Evolutionary conservation across 2,329 filamentous ascomycete genomes (phyloP).

Genomic region (Geosmithia morbida): DNA sequence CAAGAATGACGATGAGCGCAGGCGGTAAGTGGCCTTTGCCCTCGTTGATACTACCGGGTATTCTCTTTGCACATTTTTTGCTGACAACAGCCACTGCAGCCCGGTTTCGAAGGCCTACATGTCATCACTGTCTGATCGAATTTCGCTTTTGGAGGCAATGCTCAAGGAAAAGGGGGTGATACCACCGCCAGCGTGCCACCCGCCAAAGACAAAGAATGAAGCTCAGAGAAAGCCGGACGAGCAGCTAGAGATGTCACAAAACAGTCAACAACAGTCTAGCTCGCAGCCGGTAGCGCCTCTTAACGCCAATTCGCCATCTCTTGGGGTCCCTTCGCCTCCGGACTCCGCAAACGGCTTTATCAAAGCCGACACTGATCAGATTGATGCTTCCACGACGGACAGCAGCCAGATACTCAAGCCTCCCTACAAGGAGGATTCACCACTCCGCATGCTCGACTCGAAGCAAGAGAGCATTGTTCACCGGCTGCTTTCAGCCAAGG

Average conservation of each 20-base stretch:
- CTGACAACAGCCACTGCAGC: constrained; percentile 12
- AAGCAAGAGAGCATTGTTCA: constrained; percentile 32
- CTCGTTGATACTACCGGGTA: no score
- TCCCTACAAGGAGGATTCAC: constrained; percentile 13
- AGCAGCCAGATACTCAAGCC: constrained; percentile 8
- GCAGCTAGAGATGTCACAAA: constrained; percentile 2
- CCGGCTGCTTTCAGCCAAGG: constrained; percentile 30
- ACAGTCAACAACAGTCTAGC: constrained; percentile 4
- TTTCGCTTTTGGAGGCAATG: constrained; percentile 34
- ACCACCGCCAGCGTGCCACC: constrained; percentile 34
- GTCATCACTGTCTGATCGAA: constrained; percentile 38
- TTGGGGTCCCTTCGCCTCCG: constrained; percentile 14
- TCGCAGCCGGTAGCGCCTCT: background rate
- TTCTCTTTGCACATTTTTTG: background rate
- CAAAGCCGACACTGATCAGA: constrained; percentile 11
- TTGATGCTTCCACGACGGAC: constrained; percentile 6
- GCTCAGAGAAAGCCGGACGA: constrained; percentile 12
- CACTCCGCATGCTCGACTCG: constrained; percentile 20
- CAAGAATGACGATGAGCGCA: constrained; percentile 41
- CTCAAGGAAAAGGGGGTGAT: constrained; percentile 32
- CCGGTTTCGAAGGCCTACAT: constrained; percentile 45
- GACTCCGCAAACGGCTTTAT: constrained; percentile 16
- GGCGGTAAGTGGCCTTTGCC: constrained; percentile 22
- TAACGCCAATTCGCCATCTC: constrained; percentile 5
- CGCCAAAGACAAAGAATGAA: constrained; percentile 34